Base-by-base conservation (phyloP, 257 asterid genomes). In the Orobanche coerulescens region DNA sequence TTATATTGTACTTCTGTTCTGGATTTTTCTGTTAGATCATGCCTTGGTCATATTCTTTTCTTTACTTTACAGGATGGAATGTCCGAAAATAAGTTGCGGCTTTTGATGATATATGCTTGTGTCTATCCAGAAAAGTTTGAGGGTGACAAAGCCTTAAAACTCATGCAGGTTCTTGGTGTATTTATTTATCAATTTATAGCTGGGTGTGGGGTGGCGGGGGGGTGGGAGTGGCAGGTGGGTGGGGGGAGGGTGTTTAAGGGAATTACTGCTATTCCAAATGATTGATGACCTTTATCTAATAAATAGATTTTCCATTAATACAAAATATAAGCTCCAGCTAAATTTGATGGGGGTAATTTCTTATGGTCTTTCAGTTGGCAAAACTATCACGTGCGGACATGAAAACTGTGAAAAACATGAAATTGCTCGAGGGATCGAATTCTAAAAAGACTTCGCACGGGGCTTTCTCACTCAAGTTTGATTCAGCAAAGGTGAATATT, bases 51-150 rank as follows among this genome's bases (percentile, higher is more conserved):
- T 72, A 59, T 65, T 51, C 46, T 40, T 67, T 61, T 48, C 54
- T 68, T 62, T 67, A 16, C 53, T 24, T 9, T 74, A 20, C 82
- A 93, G 99, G 87, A 80, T 11, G 75, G 81, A 48, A 18, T 69
- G 26, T 12, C 52, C 25, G 99, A 89, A 75, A 86, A 78, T 73
- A 93, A 82, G 69, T 71, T 89, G 73, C 86, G 99, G 53, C 83
- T 93, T 69, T 74, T 93, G 91, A 76, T 89, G 94, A 86, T 89
- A 67, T 93, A 83, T 77, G 87, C 92, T 62, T 77, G 73, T 36
- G 96, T 85, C 61, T 76, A 79, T 80, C 99, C 99, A 30, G 99
- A 93, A 40, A 93, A 89, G 78, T 86, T 89, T 67, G 97, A 93
- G 73, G 95, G 96, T 31, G 95, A 92, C 79, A 84, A 93, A 79